A percentile compares a stretch with the other conserved stretches of the same genome.
These are phyloP conservation scores for Periglandula ipomoeae DNA, from an alignment of 2,329 filamentous ascomycete genomes.

Conservation along the genomic window DNA sequence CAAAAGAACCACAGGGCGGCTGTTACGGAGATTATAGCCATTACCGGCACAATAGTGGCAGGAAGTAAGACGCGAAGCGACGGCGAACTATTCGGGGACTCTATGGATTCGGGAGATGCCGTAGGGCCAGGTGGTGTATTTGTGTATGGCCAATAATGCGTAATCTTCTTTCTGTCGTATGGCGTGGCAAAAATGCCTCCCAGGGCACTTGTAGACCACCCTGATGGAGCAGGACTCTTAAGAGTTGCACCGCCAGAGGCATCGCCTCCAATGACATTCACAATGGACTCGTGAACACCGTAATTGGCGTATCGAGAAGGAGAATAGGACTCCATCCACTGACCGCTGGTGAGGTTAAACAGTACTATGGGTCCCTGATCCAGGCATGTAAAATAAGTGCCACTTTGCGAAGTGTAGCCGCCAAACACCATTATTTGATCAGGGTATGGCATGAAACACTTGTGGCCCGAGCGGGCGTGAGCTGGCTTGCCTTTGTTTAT, in stretches of 20 bases:
- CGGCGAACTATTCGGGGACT: not conserved
- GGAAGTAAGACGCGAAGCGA: constrained; percentile 8
- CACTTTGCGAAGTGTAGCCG: constrained; percentile 41
- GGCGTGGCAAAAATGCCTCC: constrained; percentile 40
- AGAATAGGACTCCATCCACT: constrained; percentile 64
- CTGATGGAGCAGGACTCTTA: constrained; percentile 50
- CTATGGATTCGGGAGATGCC: not conserved
- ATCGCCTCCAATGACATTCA: constrained; percentile 58
- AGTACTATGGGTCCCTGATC: constrained; percentile 46
- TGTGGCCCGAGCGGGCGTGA: constrained; percentile 61
- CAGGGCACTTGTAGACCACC: constrained; percentile 43
- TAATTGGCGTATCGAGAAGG: constrained; percentile 57
- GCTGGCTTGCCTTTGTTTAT: constrained; percentile 34
- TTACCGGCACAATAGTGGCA: constrained; percentile 9
- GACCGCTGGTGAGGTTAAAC: constrained; percentile 62
- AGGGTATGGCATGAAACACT: constrained; percentile 66
- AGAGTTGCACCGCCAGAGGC: constrained; percentile 59
- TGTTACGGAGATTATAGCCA: constrained; percentile 16
- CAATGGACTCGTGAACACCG: constrained; percentile 55
- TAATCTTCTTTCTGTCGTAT: constrained; percentile 49
- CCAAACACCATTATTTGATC: constrained; percentile 74
- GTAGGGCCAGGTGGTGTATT: constrained; percentile 8
- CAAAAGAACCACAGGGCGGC: constrained; percentile 42
- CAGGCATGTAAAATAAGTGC: constrained; percentile 32
- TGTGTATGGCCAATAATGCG: constrained; percentile 52